A percentile compares a stretch with the other conserved stretches of the same genome.
These are phyloP conservation scores for Argentina anserina DNA, from an alignment of 306 rosid genomes.

Conservation along the genomic window DNA sequence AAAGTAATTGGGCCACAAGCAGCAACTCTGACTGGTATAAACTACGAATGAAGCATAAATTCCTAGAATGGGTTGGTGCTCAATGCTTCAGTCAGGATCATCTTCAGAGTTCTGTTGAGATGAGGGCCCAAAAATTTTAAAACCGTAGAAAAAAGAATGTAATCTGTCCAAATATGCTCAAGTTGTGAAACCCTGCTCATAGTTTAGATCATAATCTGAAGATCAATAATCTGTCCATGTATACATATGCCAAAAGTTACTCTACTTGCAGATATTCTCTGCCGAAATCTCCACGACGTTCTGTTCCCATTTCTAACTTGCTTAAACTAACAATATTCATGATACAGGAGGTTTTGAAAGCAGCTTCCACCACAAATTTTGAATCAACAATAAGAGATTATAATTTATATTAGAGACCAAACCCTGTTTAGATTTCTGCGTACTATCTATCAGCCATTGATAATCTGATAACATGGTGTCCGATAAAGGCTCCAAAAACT, in stretches of 20 bases:
- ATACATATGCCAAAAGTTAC: background rate
- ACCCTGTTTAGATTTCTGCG: slow-evolving; percentile 44
- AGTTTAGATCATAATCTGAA: too few species aligned
- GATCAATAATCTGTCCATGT: too few species aligned
- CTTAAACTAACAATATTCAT: background rate
- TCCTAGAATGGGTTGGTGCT: too few species aligned
- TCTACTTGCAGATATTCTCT: background rate
- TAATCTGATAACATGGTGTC: slow-evolving; percentile 54
- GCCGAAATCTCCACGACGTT: background rate
- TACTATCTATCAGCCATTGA: slow-evolving; percentile 50
- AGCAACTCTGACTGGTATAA: too few species aligned
- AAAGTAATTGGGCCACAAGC: too few species aligned
- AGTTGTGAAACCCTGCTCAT: too few species aligned
- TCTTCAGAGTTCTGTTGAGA: too few species aligned
- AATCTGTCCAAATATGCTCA: too few species aligned
- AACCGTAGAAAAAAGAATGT: too few species aligned
- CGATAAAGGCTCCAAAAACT: slow-evolving; percentile 77
- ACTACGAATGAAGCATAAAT: too few species aligned
- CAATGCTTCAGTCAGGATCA: too few species aligned
- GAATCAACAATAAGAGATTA: slow-evolving; percentile 32
- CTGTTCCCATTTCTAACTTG: background rate
- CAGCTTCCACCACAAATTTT: slow-evolving; percentile 28
- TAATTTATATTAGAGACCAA: slow-evolving; percentile 31
- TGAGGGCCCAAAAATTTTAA: too few species aligned
- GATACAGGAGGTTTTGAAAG: slow-evolving; percentile 23